These are phyloP conservation scores for Aegilops umbellulata DNA, from an alignment of 176 grass and related monocot genomes.

Conservation along the genomic window DNA sequence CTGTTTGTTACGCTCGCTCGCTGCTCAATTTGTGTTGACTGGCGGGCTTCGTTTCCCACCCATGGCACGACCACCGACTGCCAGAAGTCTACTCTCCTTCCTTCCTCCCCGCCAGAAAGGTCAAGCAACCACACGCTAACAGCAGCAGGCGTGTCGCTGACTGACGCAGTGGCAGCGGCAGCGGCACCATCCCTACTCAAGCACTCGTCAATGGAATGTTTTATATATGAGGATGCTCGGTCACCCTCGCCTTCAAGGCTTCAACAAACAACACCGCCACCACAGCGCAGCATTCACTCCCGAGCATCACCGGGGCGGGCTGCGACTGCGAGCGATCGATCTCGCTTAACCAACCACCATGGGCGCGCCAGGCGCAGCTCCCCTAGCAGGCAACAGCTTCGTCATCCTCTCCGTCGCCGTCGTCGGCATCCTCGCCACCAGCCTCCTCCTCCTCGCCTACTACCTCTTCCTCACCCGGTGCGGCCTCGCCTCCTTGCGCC, in stretches of 20 bases:
- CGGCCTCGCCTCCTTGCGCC: conserved; percentile 30
- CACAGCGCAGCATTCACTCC: not conserved
- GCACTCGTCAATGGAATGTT: not conserved
- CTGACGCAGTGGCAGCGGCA: not conserved
- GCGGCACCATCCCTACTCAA: not conserved
- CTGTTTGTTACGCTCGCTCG: too few species aligned
- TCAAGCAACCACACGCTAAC: not conserved
- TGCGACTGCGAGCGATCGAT: not conserved
- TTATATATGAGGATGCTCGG: not conserved
- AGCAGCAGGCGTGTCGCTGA: not conserved
- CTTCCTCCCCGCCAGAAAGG: not conserved
- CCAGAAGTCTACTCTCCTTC: not conserved
- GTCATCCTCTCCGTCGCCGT: conserved; percentile 56
- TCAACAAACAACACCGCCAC: not conserved
- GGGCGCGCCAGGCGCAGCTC: not conserved
- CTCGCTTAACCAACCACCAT: not conserved
- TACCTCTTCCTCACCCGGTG: conserved; percentile 73
- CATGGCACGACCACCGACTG: not conserved
- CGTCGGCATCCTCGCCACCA: conserved; percentile 55
- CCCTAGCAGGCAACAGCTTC: conserved; percentile 31
- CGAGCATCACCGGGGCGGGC: not conserved
- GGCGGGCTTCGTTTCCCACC: not conserved
- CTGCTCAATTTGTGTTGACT: not conserved
- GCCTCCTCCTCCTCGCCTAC: conserved; percentile 67
- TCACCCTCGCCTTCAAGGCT: not conserved